phyloP scores from a whole-genome alignment of 768 basidiomycete genomes.

The Termitomyces sp. region DNA sequence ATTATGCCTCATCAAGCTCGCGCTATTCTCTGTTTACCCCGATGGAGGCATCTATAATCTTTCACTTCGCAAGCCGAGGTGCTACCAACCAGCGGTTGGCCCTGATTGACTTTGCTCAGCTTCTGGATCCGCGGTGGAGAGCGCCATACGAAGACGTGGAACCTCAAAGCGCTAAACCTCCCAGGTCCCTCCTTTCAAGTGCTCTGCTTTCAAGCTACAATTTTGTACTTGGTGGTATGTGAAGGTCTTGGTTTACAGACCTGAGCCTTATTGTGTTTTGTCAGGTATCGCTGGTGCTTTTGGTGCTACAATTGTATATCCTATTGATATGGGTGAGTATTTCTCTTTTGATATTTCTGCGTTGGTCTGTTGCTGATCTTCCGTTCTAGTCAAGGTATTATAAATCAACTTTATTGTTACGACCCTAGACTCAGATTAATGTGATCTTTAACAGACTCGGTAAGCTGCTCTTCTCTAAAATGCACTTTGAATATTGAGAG shows the following conservation, averaged over 20 bases:
- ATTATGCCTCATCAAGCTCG: slow-evolving; percentile 79
- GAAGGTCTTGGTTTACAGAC: background rate
- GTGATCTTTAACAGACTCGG: slow-evolving; percentile 45
- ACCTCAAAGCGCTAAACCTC: slow-evolving; percentile 18
- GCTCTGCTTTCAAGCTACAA: slow-evolving; percentile 75
- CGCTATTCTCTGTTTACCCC: slow-evolving; percentile 95
- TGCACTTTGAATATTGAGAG: background rate
- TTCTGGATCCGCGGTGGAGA: slow-evolving; percentile 87
- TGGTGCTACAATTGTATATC: slow-evolving; percentile 97
- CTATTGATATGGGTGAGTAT: slow-evolving; percentile 83
- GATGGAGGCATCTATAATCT: slow-evolving; percentile 97
- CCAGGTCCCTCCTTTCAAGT: slow-evolving; percentile 34
- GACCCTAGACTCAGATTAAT: background rate
- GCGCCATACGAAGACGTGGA: slow-evolving; percentile 56
- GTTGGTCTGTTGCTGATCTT: slow-evolving; percentile 6
- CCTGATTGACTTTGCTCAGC: slow-evolving; percentile 85
- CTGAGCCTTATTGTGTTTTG: slow-evolving; percentile 6
- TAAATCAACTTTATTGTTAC: background rate
- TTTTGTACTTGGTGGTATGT: slow-evolving; percentile 78
- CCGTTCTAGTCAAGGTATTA: slow-evolving; percentile 64
- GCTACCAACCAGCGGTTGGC: slow-evolving; percentile 64
- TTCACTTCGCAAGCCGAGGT: slow-evolving; percentile 94
- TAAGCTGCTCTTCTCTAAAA: slow-evolving; percentile 20
- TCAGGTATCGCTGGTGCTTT: slow-evolving; percentile 86
- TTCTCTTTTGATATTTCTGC: background rate